Evolutionary conservation across 495 filamentous ascomycete species (phyloP).

Genomic region (Aspergillus sclerotioniger): DNA sequence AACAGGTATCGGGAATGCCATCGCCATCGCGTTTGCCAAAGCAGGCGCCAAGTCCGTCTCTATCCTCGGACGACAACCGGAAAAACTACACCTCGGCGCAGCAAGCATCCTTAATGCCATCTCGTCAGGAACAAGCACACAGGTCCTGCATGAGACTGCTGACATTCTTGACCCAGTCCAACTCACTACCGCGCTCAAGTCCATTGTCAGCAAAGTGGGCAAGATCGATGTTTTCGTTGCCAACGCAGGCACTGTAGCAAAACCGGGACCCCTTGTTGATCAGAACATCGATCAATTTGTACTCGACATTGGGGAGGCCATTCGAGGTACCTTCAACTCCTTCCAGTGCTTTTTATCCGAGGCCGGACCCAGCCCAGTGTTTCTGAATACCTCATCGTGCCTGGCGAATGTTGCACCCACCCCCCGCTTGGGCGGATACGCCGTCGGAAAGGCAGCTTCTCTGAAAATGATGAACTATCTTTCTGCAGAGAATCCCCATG

Average conservation of each 20-base stretch:
- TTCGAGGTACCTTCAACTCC: conserved; percentile 4
- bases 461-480: conserved; percentile 41
- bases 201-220: conserved; percentile 19
- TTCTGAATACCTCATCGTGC: conserved; percentile 21
- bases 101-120: conserved; percentile 9
- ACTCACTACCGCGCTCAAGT: conserved; percentile 35
- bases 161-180: conserved; percentile 42
- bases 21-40: conserved; percentile 38
- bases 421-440: conserved; percentile 34
- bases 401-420: conserved; percentile 37
- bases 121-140: not conserved
- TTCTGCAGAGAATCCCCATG: conserved; percentile 29
- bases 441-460: conserved; percentile 39
- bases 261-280: no score
- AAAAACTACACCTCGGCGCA: conserved; percentile 28
- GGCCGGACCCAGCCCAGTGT: no score
- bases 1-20: conserved; percentile 44
- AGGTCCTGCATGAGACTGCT: conserved; percentile 29
- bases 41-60: conserved; percentile 40
- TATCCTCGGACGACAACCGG: conserved; percentile 35
- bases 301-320: conserved; percentile 28
- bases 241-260: conserved; percentile 17
- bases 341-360: no score
- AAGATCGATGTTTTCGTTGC: conserved; percentile 30
- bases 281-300: not conserved